A percentile compares a stretch with the other conserved stretches of the same genome.
These are phyloP conservation scores for Pyricularia grisea DNA, from an alignment of 2,329 filamentous ascomycete species.

Conservation along the genomic window DNA sequence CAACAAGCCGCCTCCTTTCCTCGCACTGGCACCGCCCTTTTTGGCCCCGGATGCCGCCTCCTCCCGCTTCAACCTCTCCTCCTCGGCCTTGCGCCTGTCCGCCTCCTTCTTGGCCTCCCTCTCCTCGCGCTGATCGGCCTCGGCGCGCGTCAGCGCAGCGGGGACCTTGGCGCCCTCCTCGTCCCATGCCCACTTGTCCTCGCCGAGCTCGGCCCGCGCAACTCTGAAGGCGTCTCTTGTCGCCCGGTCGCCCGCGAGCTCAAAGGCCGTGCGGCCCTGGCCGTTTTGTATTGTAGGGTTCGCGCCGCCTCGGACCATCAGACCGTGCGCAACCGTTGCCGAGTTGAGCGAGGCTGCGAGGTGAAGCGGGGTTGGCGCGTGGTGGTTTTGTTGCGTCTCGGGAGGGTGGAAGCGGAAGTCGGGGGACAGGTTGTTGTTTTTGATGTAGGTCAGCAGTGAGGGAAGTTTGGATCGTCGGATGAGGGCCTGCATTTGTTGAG, in stretches of 20 bases:
- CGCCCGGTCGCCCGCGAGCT: slow-evolving; percentile 73
- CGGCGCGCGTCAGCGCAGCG: slow-evolving; percentile 55
- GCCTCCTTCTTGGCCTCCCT: slow-evolving; percentile 64
- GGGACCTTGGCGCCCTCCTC: slow-evolving; percentile 64
- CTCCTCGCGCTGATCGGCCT: slow-evolving; percentile 60
- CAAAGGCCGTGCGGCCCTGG: slow-evolving; percentile 80
- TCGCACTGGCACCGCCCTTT: slow-evolving; percentile 31
- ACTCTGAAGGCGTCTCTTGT: slow-evolving; percentile 90
- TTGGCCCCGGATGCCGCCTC: slow-evolving; percentile 30
- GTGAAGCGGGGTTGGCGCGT: slow-evolving; percentile 77
- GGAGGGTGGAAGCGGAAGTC: slow-evolving; percentile 68
- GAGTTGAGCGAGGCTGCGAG: slow-evolving; percentile 76
- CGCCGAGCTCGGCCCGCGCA: slow-evolving; percentile 73
- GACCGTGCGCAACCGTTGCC: slow-evolving; percentile 63
- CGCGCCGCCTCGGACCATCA: slow-evolving; percentile 65
- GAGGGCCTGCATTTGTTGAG: slow-evolving; percentile 77
- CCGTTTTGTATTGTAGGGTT: slow-evolving; percentile 62
- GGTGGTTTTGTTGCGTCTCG: slow-evolving; percentile 57
- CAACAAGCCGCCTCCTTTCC: slow-evolving; percentile 21
- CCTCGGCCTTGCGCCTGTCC: slow-evolving; percentile 62
- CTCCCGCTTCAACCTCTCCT: slow-evolving; percentile 61
- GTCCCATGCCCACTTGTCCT: slow-evolving; percentile 67
- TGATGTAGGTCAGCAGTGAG: slow-evolving; percentile 74
- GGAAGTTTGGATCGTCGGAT: slow-evolving; percentile 86
- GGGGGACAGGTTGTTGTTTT: slow-evolving; percentile 57